These are phyloP conservation scores for Antarctomyces pellizariae DNA, from an alignment of 495 filamentous ascomycete species.

Conservation along the genomic window DNA sequence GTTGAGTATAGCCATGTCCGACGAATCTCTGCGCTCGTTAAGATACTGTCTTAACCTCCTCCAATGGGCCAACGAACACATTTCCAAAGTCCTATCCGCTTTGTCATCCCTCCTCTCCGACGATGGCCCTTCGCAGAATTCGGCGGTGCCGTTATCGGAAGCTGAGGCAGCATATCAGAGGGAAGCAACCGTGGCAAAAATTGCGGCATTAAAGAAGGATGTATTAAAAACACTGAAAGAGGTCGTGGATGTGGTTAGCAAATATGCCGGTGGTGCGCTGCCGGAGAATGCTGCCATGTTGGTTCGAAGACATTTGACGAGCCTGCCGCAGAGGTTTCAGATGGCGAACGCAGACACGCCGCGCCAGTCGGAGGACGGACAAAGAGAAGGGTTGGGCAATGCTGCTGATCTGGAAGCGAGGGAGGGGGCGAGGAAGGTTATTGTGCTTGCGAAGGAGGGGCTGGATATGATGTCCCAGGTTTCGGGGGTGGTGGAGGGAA, in stretches of 20 bases:
- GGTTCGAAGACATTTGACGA: conserved; percentile 56
- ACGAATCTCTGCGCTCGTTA: conserved; percentile 53
- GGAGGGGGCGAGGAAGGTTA: conserved; percentile 37
- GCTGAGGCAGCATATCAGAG: conserved; percentile 1
- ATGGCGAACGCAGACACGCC: conserved; percentile 14
- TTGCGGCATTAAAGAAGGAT: conserved; percentile 45
- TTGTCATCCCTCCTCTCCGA: conserved; percentile 56
- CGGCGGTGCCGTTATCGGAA: conserved; percentile 1
- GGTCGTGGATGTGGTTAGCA: conserved; percentile 56
- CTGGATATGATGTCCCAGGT: conserved; percentile 80
- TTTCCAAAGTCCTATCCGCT: conserved; percentile 42
- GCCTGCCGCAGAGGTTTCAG: conserved; percentile 54
- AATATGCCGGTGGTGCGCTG: conserved; percentile 61
- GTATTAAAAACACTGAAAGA: conserved; percentile 53
- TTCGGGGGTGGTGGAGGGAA: conserved; percentile 56
- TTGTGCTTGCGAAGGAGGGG: conserved; percentile 68
- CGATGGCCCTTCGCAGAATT: conserved; percentile 8
- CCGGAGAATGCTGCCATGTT: conserved; percentile 62
- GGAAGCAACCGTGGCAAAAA: conserved; percentile 20
- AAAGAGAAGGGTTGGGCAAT: conserved; percentile 19
- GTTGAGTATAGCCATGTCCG: conserved; percentile 66
- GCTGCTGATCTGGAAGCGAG: conserved; percentile 14
- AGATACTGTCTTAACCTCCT: conserved; percentile 57
- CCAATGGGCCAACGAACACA: conserved; percentile 49
- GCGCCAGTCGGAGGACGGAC: conserved; percentile 5